Conservation (phyloP, 2,329 filamentous ascomycete species). For the Penicillium sp. region DNA sequence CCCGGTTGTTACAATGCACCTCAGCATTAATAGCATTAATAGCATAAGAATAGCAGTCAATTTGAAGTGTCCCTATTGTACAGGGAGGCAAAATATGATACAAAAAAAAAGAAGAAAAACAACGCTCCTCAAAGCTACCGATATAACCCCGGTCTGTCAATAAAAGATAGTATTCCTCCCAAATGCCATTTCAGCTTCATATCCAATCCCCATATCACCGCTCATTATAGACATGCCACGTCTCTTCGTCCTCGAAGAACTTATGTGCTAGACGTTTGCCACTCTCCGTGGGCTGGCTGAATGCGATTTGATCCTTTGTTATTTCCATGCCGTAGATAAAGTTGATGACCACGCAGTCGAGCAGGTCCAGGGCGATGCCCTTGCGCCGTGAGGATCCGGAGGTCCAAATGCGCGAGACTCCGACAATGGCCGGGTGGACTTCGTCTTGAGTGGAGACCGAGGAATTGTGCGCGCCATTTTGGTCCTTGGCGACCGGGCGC, state of each 20-base stretch:
- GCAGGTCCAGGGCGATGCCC: slow-evolving; percentile 59
- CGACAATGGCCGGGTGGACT: slow-evolving; percentile 54
- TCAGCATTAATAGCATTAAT: not conserved
- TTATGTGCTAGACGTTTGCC: slow-evolving; percentile 60
- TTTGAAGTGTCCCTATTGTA: slow-evolving; percentile 5
- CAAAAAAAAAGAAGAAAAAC: not conserved
- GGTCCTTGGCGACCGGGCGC: slow-evolving; percentile 46
- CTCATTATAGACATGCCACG: slow-evolving; percentile 63
- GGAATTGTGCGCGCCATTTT: slow-evolving; percentile 27
- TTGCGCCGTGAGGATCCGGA: slow-evolving; percentile 57
- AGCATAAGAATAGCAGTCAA: not conserved
- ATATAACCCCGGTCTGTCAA: slow-evolving; percentile 3
- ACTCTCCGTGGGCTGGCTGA: slow-evolving; percentile 67
- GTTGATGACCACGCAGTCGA: slow-evolving; percentile 58
- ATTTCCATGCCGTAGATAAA: slow-evolving; percentile 60
- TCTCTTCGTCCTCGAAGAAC: slow-evolving; percentile 58
- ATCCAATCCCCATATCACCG: slow-evolving; percentile 27
- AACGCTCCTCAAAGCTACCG: slow-evolving; percentile 1
- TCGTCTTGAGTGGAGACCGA: slow-evolving; percentile 50
- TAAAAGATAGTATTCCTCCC: slow-evolving; percentile 1
- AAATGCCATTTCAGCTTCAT: not conserved
- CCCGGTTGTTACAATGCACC: slow-evolving; percentile 8
- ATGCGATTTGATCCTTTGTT: slow-evolving; percentile 59
- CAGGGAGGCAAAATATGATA: slow-evolving; percentile 9
- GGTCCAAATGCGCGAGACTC: slow-evolving; percentile 68